Conservation (phyloP, 495 filamentous ascomycete species). For the Aspergillus egyptiacus region DNA sequence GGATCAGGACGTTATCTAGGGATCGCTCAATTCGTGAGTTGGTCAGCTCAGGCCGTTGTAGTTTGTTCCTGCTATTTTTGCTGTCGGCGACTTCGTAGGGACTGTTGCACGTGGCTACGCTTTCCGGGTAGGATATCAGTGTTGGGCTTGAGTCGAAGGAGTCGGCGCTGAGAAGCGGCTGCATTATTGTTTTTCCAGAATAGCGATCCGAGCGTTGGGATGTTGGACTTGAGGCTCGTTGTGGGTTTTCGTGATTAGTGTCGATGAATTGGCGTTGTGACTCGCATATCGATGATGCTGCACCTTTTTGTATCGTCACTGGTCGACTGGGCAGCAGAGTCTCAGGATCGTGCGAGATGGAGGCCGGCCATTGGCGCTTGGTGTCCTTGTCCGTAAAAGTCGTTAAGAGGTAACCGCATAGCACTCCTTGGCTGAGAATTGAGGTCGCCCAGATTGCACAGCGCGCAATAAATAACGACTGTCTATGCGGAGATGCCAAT, state of each 20-base stretch:
- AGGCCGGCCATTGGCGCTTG: constrained; percentile 22
- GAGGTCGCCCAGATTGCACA: constrained; percentile 33
- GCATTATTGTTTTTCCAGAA: constrained; percentile 32
- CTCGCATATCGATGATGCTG: constrained; percentile 11
- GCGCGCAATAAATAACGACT: constrained; percentile 24
- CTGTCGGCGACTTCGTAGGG: constrained; percentile 12
- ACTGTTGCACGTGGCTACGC: constrained; percentile 11
- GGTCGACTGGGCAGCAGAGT: constrained; percentile 16
- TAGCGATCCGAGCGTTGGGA: constrained; percentile 32
- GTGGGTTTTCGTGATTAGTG: constrained; percentile 7
- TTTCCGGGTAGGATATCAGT: constrained; percentile 12
- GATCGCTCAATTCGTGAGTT: constrained; percentile 22
- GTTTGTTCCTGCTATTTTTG: constrained; percentile 4
- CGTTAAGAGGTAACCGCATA: constrained; percentile 29
- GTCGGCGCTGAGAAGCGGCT: constrained; percentile 23
- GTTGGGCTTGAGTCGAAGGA: constrained; percentile 25
- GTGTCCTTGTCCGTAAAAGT: constrained; percentile 13
- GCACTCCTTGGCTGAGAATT: constrained; percentile 29
- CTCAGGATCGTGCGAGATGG: constrained; percentile 29
- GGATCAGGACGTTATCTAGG: constrained; percentile 24
- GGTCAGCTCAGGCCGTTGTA: constrained; percentile 11
- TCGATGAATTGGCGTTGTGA: constrained; percentile 13
- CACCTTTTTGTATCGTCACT: constrained; percentile 4
- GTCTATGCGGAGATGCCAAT: neutral
- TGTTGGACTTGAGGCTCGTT: constrained; percentile 20